These are phyloP conservation scores for Coemansia sp. DNA, from an alignment of 192 early-diverging fungal genomes.

Conservation along the genomic window DNA sequence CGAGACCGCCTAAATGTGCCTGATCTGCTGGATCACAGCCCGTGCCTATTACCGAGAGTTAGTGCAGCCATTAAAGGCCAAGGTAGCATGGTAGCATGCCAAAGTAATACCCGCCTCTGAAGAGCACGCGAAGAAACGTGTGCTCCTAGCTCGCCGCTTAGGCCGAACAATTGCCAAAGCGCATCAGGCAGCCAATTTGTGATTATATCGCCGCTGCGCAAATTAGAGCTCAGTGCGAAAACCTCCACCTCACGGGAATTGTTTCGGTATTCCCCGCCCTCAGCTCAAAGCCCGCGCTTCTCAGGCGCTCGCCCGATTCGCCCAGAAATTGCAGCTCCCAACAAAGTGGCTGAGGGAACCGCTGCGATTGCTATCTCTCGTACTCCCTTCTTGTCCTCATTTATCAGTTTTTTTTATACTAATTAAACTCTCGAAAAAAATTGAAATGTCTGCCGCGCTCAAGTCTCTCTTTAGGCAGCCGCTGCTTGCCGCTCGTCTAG, in stretches of 20 bases:
- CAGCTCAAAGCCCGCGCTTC: neutral
- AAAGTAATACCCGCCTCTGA: no score
- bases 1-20: neutral
- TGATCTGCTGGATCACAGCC: no score
- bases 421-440: neutral
- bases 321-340: neutral
- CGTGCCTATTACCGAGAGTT: no score
- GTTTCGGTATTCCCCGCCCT: neutral
- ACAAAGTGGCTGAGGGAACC: neutral
- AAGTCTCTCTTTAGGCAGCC: slow-evolving; percentile 46
- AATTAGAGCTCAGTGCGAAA: neutral
- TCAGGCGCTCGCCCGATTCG: neutral
- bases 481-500: slow-evolving; percentile 38
- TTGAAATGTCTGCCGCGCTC: slow-evolving; percentile 40
- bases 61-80: no score
- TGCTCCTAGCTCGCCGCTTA: no score
- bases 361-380: neutral
- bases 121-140: no score
- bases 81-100: no score
- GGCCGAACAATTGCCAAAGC: no score
- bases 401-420: neutral
- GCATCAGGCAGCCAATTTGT: no score
- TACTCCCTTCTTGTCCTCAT: slow-evolving; percentile 6
- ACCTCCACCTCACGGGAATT: slow-evolving; percentile 2
- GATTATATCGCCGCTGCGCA: neutral